Base-by-base conservation (phyloP, 768 basidiomycete genomes). In the Agaricus subrufescens region DNA sequence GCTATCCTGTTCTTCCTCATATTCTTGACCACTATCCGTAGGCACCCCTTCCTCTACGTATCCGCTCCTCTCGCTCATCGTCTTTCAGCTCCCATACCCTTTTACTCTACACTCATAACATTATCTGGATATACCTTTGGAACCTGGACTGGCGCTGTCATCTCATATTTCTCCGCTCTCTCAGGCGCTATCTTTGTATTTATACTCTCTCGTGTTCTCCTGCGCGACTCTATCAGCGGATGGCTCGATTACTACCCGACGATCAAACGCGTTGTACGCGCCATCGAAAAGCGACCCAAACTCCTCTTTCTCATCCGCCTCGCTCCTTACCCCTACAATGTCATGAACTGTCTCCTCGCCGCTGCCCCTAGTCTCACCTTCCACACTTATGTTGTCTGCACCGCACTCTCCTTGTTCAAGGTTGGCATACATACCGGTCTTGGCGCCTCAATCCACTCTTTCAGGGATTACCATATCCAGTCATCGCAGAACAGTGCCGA, bases 261-360 rank as follows among this genome's bases (percentile, higher is more conserved):
- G 10, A 81, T 95, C 66, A 85, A 82, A 61, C 87, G 91, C 46
- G 89, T 90, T 55, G 86, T 96, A 9, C 80, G 85, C 37, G 93
- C 93, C 25, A 88, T 97, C 61, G 92, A 95, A 73, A 85, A 85
- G 69, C 84, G 87, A 50, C 94, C 94, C 0, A 86, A 86, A 64
- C 79, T 97, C 4, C 83, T 97, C 19, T 93, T 96, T 75, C 83
- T 96, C 58, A 91, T 97, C 62, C 88, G 94, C 49, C 78, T 94
- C 53, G 93, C 90, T n/a, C 91, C 91, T 3, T 92, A 93, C 67
- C 91, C 89, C 0, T 92, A 89, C 75, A 96, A 96, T 73, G 89
- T 96, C 65, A 91, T 96, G 85, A 97, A 96, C 74, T 91, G 89
- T 65, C 84, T 97, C 47, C 81, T 97, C 47, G 93, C 94, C 7